Percentiles rank a stretch among this genome's conserved stretches.
phyloP scores from a whole-genome alignment of 2,329 filamentous ascomycete genomes.

The Leptographium flavum region DNA sequence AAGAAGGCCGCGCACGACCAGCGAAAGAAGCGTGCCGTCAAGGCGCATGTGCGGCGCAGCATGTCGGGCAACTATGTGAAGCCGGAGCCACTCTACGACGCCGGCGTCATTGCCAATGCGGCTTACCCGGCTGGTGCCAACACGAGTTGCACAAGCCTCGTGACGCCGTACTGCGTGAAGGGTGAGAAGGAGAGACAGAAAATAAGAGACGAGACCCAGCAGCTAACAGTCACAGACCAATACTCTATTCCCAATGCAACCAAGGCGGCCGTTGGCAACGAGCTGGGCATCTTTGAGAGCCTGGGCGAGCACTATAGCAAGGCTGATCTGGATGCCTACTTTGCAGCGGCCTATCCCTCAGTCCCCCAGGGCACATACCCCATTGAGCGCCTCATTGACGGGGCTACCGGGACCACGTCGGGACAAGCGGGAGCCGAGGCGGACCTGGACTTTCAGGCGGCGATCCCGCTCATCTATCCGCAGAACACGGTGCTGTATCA shows the following conservation, averaged over 20 bases:
- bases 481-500: conserved; percentile 24
- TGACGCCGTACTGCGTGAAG: conserved; percentile 10
- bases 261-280: conserved; percentile 10
- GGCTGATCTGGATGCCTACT: conserved; percentile 14
- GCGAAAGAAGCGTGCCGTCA: not conserved
- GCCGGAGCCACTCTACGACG: conserved; percentile 1
- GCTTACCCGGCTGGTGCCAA: conserved; percentile 4
- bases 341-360: conserved; percentile 10
- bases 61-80: conserved; percentile 1
- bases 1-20: not conserved
- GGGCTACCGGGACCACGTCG: conserved; percentile 10
- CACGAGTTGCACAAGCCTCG: conserved; percentile 6
- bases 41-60: not conserved
- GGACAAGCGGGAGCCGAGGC: conserved; percentile 17
- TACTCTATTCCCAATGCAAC: conserved; percentile 13
- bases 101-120: not conserved
- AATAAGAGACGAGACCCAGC: not conserved
- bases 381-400: conserved; percentile 13
- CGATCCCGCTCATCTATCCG: conserved; percentile 35
- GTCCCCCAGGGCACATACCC: conserved; percentile 17
- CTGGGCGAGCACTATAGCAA: conserved; percentile 16
- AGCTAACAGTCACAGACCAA: conserved; percentile 8
- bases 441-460: conserved; percentile 33
- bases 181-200: conserved; percentile 1
- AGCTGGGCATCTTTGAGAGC: conserved; percentile 16